These are phyloP conservation scores for Mallotus japonicus DNA, from an alignment of 441 rosid species.

Conservation along the genomic window DNA sequence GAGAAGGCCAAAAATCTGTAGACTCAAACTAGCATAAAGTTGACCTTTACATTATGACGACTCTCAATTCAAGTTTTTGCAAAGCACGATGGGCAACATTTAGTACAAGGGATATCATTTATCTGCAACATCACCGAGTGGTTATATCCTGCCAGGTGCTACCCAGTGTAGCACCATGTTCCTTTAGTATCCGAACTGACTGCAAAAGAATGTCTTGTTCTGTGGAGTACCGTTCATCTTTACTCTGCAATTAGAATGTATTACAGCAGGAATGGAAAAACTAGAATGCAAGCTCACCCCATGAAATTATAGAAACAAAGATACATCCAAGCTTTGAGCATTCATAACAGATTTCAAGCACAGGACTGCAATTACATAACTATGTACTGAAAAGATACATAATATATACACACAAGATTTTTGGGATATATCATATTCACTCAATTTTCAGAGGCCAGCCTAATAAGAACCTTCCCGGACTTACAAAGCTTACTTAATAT, in stretches of 20 bases:
- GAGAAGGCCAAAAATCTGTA: background rate
- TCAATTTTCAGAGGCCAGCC: too few relatives aligned
- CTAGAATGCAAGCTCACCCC: background rate
- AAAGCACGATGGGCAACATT: background rate
- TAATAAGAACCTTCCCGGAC: too few relatives aligned
- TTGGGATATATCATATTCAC: too few relatives aligned
- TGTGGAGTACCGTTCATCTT: conserved; percentile 57
- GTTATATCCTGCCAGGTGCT: conserved; percentile 34
- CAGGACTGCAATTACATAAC: too few relatives aligned
- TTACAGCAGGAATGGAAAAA: conserved; percentile 11
- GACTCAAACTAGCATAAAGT: background rate
- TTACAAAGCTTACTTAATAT: too few relatives aligned
- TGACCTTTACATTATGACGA: background rate
- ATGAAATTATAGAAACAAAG: background rate
- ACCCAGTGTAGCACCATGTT: conserved; percentile 70
- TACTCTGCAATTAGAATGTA: conserved; percentile 44
- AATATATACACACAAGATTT: too few relatives aligned
- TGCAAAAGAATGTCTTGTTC: conserved; percentile 75
- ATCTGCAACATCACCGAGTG: conserved; percentile 20
- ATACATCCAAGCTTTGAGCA: background rate
- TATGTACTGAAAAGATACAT: too few relatives aligned
- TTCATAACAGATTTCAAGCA: too few relatives aligned
- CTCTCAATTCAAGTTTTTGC: background rate
- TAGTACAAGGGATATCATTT: background rate
- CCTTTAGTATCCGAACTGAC: conserved; percentile 60